Evolutionary conservation across 352 stramenopile genomes (phyloP), one percentile per base, ranked within the genome.

Genomic region (Stephanocyclus meneghinianus): DNA sequence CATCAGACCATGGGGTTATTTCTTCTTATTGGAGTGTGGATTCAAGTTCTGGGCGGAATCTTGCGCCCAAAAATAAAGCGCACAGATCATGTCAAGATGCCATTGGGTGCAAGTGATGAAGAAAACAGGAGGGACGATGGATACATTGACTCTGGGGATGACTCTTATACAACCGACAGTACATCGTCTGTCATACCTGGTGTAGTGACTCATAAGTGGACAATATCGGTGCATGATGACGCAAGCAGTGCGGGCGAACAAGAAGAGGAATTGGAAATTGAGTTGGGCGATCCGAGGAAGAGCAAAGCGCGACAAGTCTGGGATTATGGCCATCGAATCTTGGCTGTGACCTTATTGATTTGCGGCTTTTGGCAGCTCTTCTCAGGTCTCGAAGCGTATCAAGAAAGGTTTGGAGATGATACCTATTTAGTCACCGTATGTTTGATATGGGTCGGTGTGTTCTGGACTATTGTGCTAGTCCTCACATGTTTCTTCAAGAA

Each of bases 401-500:
- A 60, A 60, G n/a, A 53, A 44, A 44, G 62, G 45, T 71, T 60
- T 60, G 40, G 42, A 30, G 62, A 71, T 45, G 44, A 42, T 57
- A 29, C 10, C 47, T 57, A 60, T 47, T 37, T 32, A 4, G 45
- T 57, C 5, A 40, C 30, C 26, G 21, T 2, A 21, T 71, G 47
- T 48, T 44, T 50, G 62, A 30, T 71, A 48, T 71, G 62, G 62
- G 47, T 71, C 7, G 62, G 62, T 18, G n/a, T 71, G 2, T 71
- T 57, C 45, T 71, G 62, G 62, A 45, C 32, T 45, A 11, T 30
- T 9, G n/a, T 60, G 26, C 29, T 71, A 16, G 16, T 71, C 5
- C 45, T 71, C 13, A 60, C 62, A 21, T 71, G 45, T 60, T 71
- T 71, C 32, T 71, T 48, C 47, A 71, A 71, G 62, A 53, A 60